phyloP scores from a whole-genome alignment of 1,139 yeast genomes.

The Scheffersomyces titani region DNA sequence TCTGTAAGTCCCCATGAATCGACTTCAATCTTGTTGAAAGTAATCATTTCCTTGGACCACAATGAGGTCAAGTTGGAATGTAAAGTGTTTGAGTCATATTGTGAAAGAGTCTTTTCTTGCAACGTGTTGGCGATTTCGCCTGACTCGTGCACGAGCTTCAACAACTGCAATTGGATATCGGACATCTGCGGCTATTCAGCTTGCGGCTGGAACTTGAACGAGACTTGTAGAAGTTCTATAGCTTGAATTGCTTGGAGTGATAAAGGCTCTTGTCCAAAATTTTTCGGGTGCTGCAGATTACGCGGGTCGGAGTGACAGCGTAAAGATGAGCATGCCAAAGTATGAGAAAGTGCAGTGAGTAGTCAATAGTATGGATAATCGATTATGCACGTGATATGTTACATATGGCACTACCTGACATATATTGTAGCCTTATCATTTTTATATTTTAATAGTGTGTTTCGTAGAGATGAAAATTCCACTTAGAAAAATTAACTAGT shows the following conservation, averaged over 20 bases:
- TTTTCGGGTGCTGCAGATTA: background rate
- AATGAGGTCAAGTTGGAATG: conserved; percentile 83
- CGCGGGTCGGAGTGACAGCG: background rate
- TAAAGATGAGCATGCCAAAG: background rate
- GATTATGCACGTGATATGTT: background rate
- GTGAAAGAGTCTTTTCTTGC: conserved; percentile 48
- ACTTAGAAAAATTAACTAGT: too few relatives aligned
- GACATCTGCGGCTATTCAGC: conserved; percentile 35
- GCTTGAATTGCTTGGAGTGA: conserved; percentile 56
- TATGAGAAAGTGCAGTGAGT: background rate
- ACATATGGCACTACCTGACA: too few relatives aligned
- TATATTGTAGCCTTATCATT: too few relatives aligned
- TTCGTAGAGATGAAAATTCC: too few relatives aligned
- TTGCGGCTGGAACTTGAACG: background rate
- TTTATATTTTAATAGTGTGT: too few relatives aligned
- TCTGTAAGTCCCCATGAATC: conserved; percentile 75
- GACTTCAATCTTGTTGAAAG: conserved; percentile 70
- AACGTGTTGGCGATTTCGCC: conserved; percentile 68
- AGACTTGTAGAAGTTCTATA: conserved; percentile 38
- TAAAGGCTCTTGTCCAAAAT: conserved; percentile 46
- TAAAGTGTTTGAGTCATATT: conserved; percentile 39
- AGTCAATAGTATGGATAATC: background rate
- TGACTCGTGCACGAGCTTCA: conserved; percentile 56
- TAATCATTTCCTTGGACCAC: conserved; percentile 80
- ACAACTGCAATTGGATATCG: conserved; percentile 57